These are phyloP conservation scores for Camillea tinctor DNA, from an alignment of 2,329 filamentous ascomycete genomes.

Conservation along the genomic window DNA sequence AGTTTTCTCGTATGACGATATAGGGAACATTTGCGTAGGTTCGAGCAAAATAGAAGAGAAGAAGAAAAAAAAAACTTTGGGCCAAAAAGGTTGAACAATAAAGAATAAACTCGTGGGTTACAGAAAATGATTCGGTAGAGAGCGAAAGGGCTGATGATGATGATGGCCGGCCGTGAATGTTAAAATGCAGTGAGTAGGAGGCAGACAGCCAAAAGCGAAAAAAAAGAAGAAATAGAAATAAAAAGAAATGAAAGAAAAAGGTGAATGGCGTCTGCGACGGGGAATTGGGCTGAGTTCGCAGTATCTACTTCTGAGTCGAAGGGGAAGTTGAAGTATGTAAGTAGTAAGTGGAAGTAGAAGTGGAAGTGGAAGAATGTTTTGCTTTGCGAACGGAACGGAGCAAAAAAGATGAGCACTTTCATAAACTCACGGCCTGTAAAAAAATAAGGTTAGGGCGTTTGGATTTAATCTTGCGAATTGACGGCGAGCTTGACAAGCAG, in stretches of 20 bases:
- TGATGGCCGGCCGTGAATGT: neutral
- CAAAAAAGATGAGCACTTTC: too few relatives aligned
- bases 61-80: constrained; percentile 8
- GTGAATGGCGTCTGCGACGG: neutral
- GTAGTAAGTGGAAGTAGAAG: neutral
- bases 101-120: constrained; percentile 15
- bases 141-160: neutral
- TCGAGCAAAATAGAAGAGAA: neutral
- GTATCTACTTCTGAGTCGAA: neutral
- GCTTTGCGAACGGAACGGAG: too few relatives aligned
- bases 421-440: neutral
- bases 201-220: neutral
- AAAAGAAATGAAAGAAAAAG: too few relatives aligned
- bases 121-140: constrained; percentile 5
- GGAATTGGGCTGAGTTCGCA: too few relatives aligned
- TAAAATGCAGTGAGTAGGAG: neutral
- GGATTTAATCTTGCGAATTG: too few relatives aligned
- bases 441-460: neutral
- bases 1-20: constrained; percentile 25
- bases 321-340: neutral
- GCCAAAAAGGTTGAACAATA: constrained; percentile 5
- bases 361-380: too few relatives aligned
- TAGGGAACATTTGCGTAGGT: constrained; percentile 32
- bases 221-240: too few relatives aligned
- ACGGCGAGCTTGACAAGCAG: neutral